Evolutionary conservation across 1,284 basidiomycete genomes (phyloP).

Genomic region (Sphaerobolus stellatus): DNA sequence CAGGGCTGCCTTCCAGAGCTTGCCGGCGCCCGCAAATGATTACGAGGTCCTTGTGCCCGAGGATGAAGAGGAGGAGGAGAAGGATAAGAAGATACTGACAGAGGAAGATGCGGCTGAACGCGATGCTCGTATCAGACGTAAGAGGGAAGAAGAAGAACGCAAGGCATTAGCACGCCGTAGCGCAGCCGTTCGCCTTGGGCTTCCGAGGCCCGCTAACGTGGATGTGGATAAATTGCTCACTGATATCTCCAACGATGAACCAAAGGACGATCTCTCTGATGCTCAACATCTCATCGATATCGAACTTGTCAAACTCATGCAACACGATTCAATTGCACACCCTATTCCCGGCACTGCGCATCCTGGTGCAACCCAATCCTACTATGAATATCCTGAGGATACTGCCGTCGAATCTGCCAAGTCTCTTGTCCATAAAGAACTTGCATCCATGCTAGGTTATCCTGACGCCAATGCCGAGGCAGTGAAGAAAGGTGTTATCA

Average conservation of each 20-base stretch:
- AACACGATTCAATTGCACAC: conserved; percentile 86
- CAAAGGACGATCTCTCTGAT: conserved; percentile 43
- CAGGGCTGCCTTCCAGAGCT: conserved; percentile 75
- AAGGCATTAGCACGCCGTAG: conserved; percentile 80
- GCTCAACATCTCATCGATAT: conserved; percentile 71
- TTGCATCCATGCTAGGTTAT: conserved; percentile 79
- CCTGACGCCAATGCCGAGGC: conserved; percentile 80
- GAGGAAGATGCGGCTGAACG: conserved; percentile 93
- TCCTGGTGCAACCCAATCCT: conserved; percentile 71
- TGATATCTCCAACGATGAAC: conserved; percentile 50
- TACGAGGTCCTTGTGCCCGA: conserved; percentile 94
- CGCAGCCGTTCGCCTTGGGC: conserved; percentile 75
- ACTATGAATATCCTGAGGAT: conserved; percentile 79
- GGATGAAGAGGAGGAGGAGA: conserved; percentile 65
- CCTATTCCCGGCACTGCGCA: conserved; percentile 88
- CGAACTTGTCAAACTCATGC: conserved; percentile 79
- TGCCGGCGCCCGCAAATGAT: conserved; percentile 96
- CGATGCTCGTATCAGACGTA: conserved; percentile 73
- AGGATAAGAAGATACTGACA: conserved; percentile 40
- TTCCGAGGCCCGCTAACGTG: conserved; percentile 87
- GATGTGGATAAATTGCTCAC: conserved; percentile 67
- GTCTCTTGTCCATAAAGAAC: conserved; percentile 73
- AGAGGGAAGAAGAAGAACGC: conserved; percentile 75
- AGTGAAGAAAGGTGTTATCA: conserved; percentile 70
- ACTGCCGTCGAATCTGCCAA: conserved; percentile 75